phyloP scores from a whole-genome alignment of 331 rosid species.

The Cucumis variabilis region DNA sequence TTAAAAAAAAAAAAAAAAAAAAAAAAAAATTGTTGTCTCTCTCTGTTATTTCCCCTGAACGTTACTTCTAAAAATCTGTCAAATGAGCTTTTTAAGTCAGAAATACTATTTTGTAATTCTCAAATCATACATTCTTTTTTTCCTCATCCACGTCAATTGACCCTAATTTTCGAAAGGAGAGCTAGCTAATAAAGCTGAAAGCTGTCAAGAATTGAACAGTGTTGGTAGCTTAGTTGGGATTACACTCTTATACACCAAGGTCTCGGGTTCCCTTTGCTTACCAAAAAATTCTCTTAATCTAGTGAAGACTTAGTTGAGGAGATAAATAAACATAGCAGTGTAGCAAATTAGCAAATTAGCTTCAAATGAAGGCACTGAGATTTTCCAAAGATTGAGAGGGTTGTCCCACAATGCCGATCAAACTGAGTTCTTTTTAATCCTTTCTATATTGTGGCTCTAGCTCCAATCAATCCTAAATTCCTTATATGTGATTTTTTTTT shows the following conservation, averaged over 20 bases:
- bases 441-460: neutral
- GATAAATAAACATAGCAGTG: neutral
- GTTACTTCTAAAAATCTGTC: neutral
- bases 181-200: neutral
- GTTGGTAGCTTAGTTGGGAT: neutral
- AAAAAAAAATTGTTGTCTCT: neutral
- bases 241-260: slow-evolving; percentile 2
- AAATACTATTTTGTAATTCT: neutral
- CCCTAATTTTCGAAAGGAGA: neutral
- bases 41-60: neutral
- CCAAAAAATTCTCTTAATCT: neutral
- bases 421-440: neutral
- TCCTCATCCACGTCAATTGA: neutral
- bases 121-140: neutral
- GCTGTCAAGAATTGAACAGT: neutral
- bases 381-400: neutral
- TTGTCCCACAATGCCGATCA: neutral
- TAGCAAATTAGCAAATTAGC: neutral
- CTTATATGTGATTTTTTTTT: neutral
- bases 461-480: slow-evolving; percentile 5
- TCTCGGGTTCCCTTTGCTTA: neutral
- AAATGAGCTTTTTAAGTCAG: neutral
- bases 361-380: neutral
- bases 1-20: too few relatives aligned
- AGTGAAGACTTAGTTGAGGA: neutral